Base-by-base conservation (phyloP, 1,284 basidiomycete genomes). In the Moniliophthora roreri region DNA sequence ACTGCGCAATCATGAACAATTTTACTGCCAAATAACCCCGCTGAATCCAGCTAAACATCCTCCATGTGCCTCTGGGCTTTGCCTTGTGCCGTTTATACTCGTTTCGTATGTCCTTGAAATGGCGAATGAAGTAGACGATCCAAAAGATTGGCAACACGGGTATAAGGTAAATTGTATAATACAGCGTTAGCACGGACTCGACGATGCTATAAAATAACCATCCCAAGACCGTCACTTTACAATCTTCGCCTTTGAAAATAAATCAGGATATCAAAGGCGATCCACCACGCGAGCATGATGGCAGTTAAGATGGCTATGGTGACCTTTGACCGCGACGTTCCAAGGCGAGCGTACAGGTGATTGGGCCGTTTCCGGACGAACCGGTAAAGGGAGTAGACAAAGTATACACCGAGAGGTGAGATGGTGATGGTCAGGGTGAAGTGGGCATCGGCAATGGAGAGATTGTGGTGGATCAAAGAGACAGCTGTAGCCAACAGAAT, bases 381-480 rank as follows among this genome's bases (percentile, higher is more conserved):
- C 4, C 55, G 48, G 8, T 35, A n/a, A 4, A 51, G 11, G 7
- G 47, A 37, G 35, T 54, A 57, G n/a, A 57, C 18, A 11, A 57
- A 48, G 24, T 57, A 57, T 16, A 57, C 3, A 7, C 48, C n/a
- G 15, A 57, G 37, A 28, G 55, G 55, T 11, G 55, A 51, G 34
- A 57, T 40, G 20, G 55, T 57, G 13, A 38, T 40, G 13, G 41
- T 44, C 13, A 57, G 21, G 18, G 52, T 48, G 23, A 54, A 54
- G 49, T 57, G 55, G n/a, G 52, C 55, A 24, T 57, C 55, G 16
- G 55, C 41, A 5, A 51, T 20, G 28, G 48, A 51, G 20, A 57
- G 48, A 23, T 50, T 23, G 15, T 48, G 45, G 34, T 49, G 40
- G 10, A 39, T 46, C 26, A 57, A n/a, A 32, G 44, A 51, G 38